phyloP scores from a whole-genome alignment of 768 basidiomycete species.

The Mycena sanguinolenta region DNA sequence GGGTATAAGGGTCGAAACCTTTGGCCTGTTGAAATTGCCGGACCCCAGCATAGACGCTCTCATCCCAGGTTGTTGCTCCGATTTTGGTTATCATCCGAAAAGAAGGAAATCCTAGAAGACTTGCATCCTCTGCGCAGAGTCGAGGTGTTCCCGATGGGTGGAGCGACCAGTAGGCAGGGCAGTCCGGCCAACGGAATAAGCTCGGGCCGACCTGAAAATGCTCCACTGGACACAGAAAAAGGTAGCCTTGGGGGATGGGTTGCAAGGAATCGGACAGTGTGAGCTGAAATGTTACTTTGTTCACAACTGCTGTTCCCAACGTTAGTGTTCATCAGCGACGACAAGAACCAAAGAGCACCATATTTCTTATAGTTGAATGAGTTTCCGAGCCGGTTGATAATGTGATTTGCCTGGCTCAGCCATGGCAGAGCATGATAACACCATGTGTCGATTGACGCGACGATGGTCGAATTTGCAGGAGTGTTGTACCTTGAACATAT shows the following conservation, averaged over 20 bases:
- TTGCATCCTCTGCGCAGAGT: neutral
- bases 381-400: neutral
- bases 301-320: neutral
- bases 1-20: neutral
- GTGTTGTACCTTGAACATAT: neutral
- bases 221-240: neutral
- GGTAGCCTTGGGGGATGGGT: neutral
- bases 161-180: conserved; percentile 6
- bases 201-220: neutral
- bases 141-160: neutral
- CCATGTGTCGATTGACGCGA: neutral
- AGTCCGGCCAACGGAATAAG: neutral
- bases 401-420: neutral
- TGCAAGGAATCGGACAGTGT: neutral
- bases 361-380: neutral
- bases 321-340: neutral
- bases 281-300: neutral
- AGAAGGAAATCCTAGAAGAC: neutral
- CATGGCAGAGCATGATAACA: neutral
- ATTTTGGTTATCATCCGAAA: neutral
- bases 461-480: neutral
- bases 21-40: neutral
- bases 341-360: neutral
- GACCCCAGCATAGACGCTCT: neutral
- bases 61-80: neutral